Base-by-base conservation (phyloP, 257 asterid genomes). In the Euphrasia confusa region DNA sequence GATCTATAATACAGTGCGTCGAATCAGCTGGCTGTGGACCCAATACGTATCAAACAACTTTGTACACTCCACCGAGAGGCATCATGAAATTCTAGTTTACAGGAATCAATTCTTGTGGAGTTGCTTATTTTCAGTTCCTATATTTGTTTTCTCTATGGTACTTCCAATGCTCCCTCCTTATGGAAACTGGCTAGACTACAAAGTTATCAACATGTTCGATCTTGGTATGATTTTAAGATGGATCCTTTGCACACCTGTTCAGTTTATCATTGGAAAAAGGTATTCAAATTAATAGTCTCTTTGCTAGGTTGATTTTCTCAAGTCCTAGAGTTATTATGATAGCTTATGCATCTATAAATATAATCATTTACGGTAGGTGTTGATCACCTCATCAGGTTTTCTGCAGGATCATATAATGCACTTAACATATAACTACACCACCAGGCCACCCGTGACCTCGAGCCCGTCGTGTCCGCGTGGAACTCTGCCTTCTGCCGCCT, bases 231-330 rank as follows among this genome's bases (percentile, higher is more conserved):
- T 92, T 65, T 77, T 92, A 70, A 83, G 96, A 76, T 92, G 96
- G 95, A 77, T 84, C 79, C 94, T 92, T 35, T 92, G 98, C 80
- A 86, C 98, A 37, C 98, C 97, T 8, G 95, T 92, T 77, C 98
- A 92, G 74, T 92, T 88, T 66, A 71, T 88, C 69, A 80, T 92
- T 68, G 98, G 98, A 69, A 82, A 78, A 77, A 92, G 98, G 98
- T 92, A 81, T 42, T 59, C 44, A 35, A 60, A 32, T 67, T 54
- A 2, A 11, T 56, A 58, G 44, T 60, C 35, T 68, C 54, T 50
- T 14, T 45, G 27, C 63, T 60, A 66, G 58, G 33, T 53, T 50
- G n/a, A 39, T 26, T 10, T 62, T 63, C 58, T 21, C 4, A 45
- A 37, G 44, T 53, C 63, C 33, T 37, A 17, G 47, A 13, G 32